Base-by-base conservation (phyloP, 2,329 filamentous ascomycete species). In the Pseudogymnoascus sp. region DNA sequence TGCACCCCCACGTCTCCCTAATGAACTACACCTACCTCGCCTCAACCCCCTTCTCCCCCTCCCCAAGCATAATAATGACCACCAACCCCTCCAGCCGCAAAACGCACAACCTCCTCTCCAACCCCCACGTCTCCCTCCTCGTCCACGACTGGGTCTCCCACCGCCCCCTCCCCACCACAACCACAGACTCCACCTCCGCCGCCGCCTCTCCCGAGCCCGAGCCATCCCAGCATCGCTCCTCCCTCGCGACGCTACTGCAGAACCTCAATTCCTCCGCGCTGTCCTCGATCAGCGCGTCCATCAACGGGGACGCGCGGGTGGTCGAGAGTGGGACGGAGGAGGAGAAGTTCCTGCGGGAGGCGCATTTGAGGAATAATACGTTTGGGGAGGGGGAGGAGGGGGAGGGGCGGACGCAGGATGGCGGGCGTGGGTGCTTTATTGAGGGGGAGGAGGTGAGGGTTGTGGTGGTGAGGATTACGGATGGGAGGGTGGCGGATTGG, bases 21-120 rank as follows among this genome's bases (percentile, higher is more conserved):
- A 99, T 99, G 95, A 97, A 96, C 81, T 98, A 98, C 80, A 98
- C 95, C 72, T 98, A 97, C 78, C 89, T 99, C 22, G 89, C 92
- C 40, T 86, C 83, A 5, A 90, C 89, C 14, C 87, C 86, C 40
- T 89, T 86, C 75, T 83, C 84, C 40, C 73, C 82, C 61, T 77
- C 79, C n/a, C 88, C 91, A n/a, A 89, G 92, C 67, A 96, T 98
- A 73, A 89, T 98, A 81, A 93, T 93, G 89, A 98, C 95, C 63
- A 96, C 89, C 53, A 91, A 91, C 69, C 86, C 88, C 0, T 84
- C 86, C 63, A 91, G 88, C 37, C 88, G 87, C 69, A 95, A 93
- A 78, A 91, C 87, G 31, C 84, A 86, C 70, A 96, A 97, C 74
- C 85, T 98, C 11, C 78, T 89, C 66, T 81, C 84, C 37, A 99